These are phyloP conservation scores for Cantharellus cinnabarinus DNA, from an alignment of 768 basidiomycete species.

Conservation along the genomic window DNA sequence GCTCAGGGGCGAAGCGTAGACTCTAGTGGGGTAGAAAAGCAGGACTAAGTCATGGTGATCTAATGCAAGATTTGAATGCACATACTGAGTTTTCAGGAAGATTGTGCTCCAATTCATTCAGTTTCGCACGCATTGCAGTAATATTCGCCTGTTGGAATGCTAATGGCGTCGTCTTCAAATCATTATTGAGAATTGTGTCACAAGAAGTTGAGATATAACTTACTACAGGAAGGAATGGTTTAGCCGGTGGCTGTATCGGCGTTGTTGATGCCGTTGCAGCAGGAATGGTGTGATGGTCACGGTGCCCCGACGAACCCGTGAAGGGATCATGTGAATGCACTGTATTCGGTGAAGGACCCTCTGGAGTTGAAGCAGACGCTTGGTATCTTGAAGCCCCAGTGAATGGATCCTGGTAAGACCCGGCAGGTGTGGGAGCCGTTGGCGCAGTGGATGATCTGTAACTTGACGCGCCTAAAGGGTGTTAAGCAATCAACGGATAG, in stretches of 20 bases:
- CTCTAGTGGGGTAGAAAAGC: no score
- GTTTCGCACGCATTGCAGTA: slow-evolving; percentile 55
- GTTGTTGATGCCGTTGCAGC: slow-evolving; percentile 9
- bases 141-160: slow-evolving; percentile 77
- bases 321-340: background rate
- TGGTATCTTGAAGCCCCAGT: slow-evolving; percentile 49
- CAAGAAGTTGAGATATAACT: slow-evolving; percentile 8
- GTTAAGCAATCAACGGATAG: background rate
- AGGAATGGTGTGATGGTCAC: background rate
- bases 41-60: no score
- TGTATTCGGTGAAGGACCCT: background rate
- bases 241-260: slow-evolving; percentile 17
- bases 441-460: slow-evolving; percentile 28
- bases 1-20: slow-evolving; percentile 10
- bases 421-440: background rate
- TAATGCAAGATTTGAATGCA: background rate
- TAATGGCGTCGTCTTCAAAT: slow-evolving; percentile 34
- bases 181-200: background rate
- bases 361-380: slow-evolving; percentile 14
- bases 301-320: background rate
- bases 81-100: slow-evolving; percentile 35
- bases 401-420: slow-evolving; percentile 34
- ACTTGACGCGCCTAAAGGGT: slow-evolving; percentile 32
- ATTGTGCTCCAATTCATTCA: slow-evolving; percentile 50
- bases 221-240: slow-evolving; percentile 14